Base-by-base conservation (phyloP, 2,329 filamentous ascomycete genomes). In the Stagonosporopsis tanaceti region DNA sequence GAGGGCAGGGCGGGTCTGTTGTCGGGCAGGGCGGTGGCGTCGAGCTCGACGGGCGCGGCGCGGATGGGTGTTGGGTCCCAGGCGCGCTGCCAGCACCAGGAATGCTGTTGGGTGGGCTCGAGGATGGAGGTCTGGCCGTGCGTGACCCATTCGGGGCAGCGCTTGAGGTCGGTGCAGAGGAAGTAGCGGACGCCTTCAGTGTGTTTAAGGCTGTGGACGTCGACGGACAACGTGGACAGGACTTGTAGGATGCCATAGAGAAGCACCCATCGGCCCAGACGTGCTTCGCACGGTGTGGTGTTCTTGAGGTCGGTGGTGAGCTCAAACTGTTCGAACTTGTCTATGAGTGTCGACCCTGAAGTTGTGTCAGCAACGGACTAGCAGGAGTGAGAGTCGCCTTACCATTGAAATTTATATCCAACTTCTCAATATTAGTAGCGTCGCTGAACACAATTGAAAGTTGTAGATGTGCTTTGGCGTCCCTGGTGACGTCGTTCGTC, bases 241-340 rank as follows among this genome's bases (percentile, higher is more conserved):
- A 77, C 68, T 61, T 80, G 78, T 2, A 80, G 61, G 41, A 77
- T 70, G 34, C 72, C 76, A 54, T 80, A 79, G 25, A 80, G 63
- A 7, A 80, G 73, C 22, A 80, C 66, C 78, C 78, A 80, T 14
- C 77, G 75, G 17, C 78, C 78, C 28, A 79, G 72, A 17, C 78
- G 77, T 34, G 77, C 77, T 61, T 79, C 76, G 20, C 74, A 72
- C 2, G 77, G 76, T 1, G 76, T 70, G 32, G 67, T 59, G 20
- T 64, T 64, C 37, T 69, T 69, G 17, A 77, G 63, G 28, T 73
- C 66, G 3, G 73, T 66, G 2, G 63, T 68, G 38, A 78, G 73
- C 56, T 80, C 78, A 67, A 78, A 79, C 20, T 70, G 66, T 30
- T 75, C 69, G 51, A 79, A 78, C n/a, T 66, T 65, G 57, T 79